Conservation (phyloP, 257 asterid genomes). For the Ilex aquifolium region DNA sequence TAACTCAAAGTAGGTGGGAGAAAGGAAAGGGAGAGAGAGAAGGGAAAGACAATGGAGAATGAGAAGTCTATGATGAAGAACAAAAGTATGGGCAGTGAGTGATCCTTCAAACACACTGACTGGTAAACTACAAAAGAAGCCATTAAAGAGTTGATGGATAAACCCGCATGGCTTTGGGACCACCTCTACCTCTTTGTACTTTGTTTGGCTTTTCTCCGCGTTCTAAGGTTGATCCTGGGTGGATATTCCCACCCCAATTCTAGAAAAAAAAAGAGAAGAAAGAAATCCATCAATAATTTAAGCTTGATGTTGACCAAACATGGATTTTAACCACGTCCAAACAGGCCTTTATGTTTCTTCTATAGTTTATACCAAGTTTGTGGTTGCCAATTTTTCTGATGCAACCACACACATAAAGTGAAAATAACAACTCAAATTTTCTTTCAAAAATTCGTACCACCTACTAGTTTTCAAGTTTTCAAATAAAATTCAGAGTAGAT, state of each 20-base stretch:
- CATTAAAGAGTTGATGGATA: constrained; percentile 14
- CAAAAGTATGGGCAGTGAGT: constrained; percentile 10
- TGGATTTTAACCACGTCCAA: no score
- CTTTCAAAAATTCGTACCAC: no score
- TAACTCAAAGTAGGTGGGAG: no score
- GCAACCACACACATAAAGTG: no score
- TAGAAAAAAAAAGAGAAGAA: background rate
- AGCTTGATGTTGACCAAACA: background rate
- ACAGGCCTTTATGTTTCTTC: no score
- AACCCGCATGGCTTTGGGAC: constrained; percentile 16
- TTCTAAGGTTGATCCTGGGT: constrained; percentile 16
- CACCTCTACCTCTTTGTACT: constrained; percentile 12
- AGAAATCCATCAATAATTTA: constrained; percentile 1
- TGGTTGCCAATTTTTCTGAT: no score
- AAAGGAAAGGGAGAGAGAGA: background rate
- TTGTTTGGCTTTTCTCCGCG: constrained; percentile 9
- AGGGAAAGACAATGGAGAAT: background rate
- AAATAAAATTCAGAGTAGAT: no score
- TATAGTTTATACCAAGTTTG: no score
- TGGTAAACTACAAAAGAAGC: constrained; percentile 14
- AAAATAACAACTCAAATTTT: no score
- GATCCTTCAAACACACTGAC: constrained; percentile 2
- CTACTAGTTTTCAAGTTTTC: no score
- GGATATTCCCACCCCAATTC: constrained; percentile 23
- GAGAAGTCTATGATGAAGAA: background rate